Evolutionary conservation across 106 monocot genomes (phyloP), one percentile per base, ranked within the genome.

Genomic region (Cymbidium sinense): DNA sequence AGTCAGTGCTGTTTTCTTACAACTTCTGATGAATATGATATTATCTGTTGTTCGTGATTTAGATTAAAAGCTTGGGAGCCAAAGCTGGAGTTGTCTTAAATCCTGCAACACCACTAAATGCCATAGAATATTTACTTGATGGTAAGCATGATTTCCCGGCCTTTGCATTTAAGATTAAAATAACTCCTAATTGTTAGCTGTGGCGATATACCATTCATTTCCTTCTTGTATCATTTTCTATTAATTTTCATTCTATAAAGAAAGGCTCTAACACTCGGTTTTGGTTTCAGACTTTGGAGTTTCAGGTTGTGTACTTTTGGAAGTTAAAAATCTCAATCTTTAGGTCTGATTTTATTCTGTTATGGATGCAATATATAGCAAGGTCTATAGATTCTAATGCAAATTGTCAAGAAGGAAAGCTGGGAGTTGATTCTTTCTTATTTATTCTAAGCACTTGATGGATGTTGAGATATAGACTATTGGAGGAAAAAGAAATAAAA

Each of bases 1-100:
- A 11, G 18, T 43, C 27, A 27, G 43, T 44, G 19, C 34, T 27
- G 11, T 43, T 74, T 41, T 43, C 43, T 43, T 23, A 34, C 43
- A 43, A 20, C 2, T 70, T 43, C 69, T 47, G 75, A 78, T 72
- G n/a, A 76, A 13, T 35, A 39, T 52, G 2, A 41, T 70, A 35
- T n/a, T 34, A 31, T 20, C 64, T 80, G 10, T 33, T 73, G n/a
- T 36, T 58, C 69, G 25, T 74, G 0, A 25, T 64, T 77, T 85
- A 98, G 96, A 88, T 98, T 55, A 98, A 91, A 85, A 84, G 85
- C 81, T 84, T 98, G 72, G 96, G 96, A 82, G 94, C 93, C 72
- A 94, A 98, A 88, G 96, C 96, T 82, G 96, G 96, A 81, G 96
- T 98, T 65, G 96, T 96, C 73, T 80, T 96, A 74, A 96, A 96